phyloP scores from a whole-genome alignment of 768 basidiomycete genomes.

The Podaxis sp. region DNA sequence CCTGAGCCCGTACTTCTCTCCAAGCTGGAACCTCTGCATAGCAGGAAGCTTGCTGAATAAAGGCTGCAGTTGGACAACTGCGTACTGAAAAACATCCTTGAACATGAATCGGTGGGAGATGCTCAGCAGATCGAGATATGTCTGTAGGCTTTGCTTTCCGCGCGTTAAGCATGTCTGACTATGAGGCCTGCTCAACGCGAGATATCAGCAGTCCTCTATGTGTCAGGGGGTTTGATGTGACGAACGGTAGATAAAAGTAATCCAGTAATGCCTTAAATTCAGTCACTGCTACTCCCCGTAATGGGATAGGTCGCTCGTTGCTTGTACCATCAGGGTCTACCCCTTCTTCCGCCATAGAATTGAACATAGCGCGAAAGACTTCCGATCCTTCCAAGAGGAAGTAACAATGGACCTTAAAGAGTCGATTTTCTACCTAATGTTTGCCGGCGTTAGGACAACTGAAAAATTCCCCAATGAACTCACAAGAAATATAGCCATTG shows the following conservation, averaged over 20 bases:
- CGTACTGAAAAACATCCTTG: slow-evolving; percentile 30
- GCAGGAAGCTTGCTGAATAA: slow-evolving; percentile 15
- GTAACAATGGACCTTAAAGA: slow-evolving; percentile 32
- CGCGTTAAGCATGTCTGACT: too few species aligned
- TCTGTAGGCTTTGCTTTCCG: too few species aligned
- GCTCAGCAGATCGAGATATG: slow-evolving; percentile 27
- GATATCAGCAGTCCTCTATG: too few species aligned
- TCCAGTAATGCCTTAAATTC: slow-evolving; percentile 40
- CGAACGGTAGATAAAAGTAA: slow-evolving; percentile 38
- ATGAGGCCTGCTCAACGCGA: too few species aligned
- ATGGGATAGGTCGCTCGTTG: slow-evolving; percentile 30
- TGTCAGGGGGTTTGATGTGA: slow-evolving; percentile 32
- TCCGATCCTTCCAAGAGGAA: slow-evolving; percentile 38
- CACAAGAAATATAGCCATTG: slow-evolving; percentile 21
- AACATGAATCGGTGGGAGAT: slow-evolving; percentile 38
- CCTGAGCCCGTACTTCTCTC: slow-evolving; percentile 33
- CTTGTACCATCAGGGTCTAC: slow-evolving; percentile 27
- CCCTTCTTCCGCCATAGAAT: slow-evolving; percentile 16
- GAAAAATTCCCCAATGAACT: neutral
- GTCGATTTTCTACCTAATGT: slow-evolving; percentile 31
- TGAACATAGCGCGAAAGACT: slow-evolving; percentile 37
- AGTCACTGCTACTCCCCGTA: slow-evolving; percentile 28
- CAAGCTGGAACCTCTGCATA: slow-evolving; percentile 34
- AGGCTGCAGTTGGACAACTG: slow-evolving; percentile 26
- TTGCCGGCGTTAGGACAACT: neutral